A percentile compares a stretch with the other conserved stretches of the same genome.
Evolutionary conservation across 192 early-diverging fungal species (phyloP).

Genomic region (Chytriomyces sp.): DNA sequence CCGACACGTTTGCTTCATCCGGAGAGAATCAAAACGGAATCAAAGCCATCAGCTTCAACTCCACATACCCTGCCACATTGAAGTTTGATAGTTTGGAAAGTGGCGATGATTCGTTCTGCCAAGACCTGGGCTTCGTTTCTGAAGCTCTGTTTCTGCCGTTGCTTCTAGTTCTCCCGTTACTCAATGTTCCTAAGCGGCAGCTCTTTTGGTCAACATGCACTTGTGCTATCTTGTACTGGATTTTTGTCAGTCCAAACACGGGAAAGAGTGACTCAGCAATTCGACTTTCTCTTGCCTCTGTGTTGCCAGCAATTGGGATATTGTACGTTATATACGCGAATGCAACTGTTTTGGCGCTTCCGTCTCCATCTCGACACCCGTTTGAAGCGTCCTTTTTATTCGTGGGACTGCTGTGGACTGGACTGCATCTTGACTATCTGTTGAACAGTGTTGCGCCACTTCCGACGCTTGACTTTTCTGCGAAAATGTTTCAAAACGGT

Average conservation of each 20-base stretch:
- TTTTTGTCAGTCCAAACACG: constrained; percentile 30
- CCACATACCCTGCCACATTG: constrained; percentile 44
- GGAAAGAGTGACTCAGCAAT: constrained; percentile 33
- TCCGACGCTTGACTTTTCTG: constrained; percentile 36
- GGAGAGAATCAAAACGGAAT: constrained; percentile 31
- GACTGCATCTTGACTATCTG: constrained; percentile 41
- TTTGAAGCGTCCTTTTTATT: constrained; percentile 30
- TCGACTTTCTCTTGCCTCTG: constrained; percentile 15
- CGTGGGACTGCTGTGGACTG: constrained; percentile 19
- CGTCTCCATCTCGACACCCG: constrained; percentile 28
- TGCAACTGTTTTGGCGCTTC: constrained; percentile 15
- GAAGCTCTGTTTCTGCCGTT: constrained; percentile 35
- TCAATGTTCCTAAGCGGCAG: constrained; percentile 14
- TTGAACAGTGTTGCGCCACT: constrained; percentile 27
- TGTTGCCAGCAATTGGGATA: constrained; percentile 33
- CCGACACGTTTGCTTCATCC: constrained; percentile 2
- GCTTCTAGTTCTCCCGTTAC: constrained; percentile 22
- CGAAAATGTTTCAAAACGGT: constrained; percentile 39
- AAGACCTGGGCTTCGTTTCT: constrained; percentile 39
- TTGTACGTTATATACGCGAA: constrained; percentile 34
- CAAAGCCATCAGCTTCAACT: constrained; percentile 31
- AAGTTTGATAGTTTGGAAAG: background rate
- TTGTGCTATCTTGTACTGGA: constrained; percentile 34
- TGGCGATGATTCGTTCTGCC: constrained; percentile 24
- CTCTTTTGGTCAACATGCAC: constrained; percentile 12